These are phyloP conservation scores for Coemansia sp. DNA, from an alignment of 192 early-diverging fungal genomes.

Conservation along the genomic window DNA sequence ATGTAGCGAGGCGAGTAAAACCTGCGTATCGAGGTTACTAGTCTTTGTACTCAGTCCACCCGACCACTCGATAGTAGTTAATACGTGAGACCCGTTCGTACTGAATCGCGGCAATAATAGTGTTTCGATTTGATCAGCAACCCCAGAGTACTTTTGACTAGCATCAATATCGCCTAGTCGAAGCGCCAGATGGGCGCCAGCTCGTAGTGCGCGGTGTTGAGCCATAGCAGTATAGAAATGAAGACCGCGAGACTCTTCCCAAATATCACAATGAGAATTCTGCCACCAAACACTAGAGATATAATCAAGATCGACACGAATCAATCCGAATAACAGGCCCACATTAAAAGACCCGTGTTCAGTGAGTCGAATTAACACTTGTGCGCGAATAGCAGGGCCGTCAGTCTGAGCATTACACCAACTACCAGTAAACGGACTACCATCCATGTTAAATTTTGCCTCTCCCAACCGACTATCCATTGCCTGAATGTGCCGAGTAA, in stretches of 20 bases:
- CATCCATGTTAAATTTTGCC: conserved; percentile 68
- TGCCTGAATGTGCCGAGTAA: conserved; percentile 32
- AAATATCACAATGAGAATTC: conserved; percentile 64
- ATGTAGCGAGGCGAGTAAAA: conserved; percentile 63
- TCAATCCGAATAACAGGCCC: conserved; percentile 14
- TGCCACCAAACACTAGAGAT: conserved; percentile 56
- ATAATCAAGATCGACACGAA: conserved; percentile 68
- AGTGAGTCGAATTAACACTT: conserved; percentile 10
- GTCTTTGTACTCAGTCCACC: conserved; percentile 56
- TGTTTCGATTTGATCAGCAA: conserved; percentile 36
- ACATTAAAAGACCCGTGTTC: background rate
- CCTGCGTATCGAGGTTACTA: conserved; percentile 62
- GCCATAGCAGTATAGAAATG: conserved; percentile 75
- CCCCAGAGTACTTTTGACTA: conserved; percentile 34
- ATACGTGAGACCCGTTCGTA: conserved; percentile 23
- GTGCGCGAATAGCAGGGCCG: conserved; percentile 63
- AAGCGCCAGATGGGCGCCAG: conserved; percentile 60
- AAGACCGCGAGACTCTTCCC: conserved; percentile 75
- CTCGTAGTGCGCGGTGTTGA: conserved; percentile 61
- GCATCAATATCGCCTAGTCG: background rate
- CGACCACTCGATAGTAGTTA: conserved; percentile 44
- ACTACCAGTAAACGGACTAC: conserved; percentile 41
- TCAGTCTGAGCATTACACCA: conserved; percentile 76
- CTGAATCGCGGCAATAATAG: conserved; percentile 54
- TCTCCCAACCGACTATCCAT: conserved; percentile 54